A percentile compares a stretch with the other conserved stretches of the same genome.
phyloP scores from a whole-genome alignment of 108 stramenopile species.

The Skeletonema marinoi region DNA sequence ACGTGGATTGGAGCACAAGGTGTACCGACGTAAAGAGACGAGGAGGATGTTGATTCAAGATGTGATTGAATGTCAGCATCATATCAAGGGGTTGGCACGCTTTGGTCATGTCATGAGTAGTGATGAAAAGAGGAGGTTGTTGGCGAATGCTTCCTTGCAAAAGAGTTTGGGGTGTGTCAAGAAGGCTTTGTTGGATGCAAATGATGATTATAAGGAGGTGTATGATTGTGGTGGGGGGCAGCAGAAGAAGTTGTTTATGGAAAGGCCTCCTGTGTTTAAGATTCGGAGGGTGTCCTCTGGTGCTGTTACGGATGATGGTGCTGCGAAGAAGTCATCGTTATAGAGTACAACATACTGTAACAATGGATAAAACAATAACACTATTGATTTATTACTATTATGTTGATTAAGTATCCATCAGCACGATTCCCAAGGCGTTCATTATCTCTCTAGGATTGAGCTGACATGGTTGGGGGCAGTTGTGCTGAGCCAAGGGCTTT shows the following conservation, averaged over 20 bases:
- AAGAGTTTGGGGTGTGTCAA: constrained; percentile 1
- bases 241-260: not conserved
- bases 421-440: too few species aligned
- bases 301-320: not conserved
- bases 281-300: not conserved
- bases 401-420: too few species aligned
- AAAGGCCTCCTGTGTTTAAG: not conserved
- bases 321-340: not conserved
- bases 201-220: constrained; percentile 23
- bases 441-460: too few species aligned
- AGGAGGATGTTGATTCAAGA: constrained; percentile 17
- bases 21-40: constrained; percentile 21
- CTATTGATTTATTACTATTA: too few species aligned
- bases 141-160: constrained; percentile 29
- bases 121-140: constrained; percentile 1
- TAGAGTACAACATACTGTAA: not conserved
- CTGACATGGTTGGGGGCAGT: too few species aligned
- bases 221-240: not conserved
- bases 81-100: constrained; percentile 15
- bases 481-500: too few species aligned
- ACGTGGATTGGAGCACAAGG: constrained; percentile 36
- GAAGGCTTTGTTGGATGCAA: constrained; percentile 17
- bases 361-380: too few species aligned
- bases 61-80: constrained; percentile 35
- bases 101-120: constrained; percentile 16